A percentile compares a stretch with the other conserved stretches of the same genome.
Evolutionary conservation across 208 protist genomes (phyloP).

Genomic region (Eutreptiella sp.): DNA sequence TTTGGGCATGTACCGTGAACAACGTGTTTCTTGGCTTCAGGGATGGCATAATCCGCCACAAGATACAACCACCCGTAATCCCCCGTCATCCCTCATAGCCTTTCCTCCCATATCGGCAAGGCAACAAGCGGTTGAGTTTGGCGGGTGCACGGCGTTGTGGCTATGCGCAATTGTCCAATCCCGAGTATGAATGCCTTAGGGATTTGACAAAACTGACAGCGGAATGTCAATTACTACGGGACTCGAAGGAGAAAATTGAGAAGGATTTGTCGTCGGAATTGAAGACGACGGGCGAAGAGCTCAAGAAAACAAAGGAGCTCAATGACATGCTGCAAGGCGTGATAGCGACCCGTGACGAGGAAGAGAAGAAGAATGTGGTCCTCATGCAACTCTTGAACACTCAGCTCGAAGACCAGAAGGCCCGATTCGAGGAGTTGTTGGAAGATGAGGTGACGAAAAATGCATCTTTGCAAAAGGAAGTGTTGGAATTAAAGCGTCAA

Average conservation of each 20-base stretch:
- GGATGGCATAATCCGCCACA: no score
- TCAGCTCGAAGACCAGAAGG: conserved; percentile 64
- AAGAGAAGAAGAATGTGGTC: conserved; percentile 66
- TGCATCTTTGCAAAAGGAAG: not conserved
- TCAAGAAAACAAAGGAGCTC: conserved; percentile 59
- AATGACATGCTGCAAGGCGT: conserved; percentile 62
- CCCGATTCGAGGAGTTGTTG: conserved; percentile 51
- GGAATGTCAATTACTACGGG: conserved; percentile 43
- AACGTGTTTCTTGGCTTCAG: no score
- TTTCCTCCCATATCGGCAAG: no score
- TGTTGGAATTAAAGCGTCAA: not conserved
- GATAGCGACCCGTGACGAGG: conserved; percentile 56
- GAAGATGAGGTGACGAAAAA: conserved; percentile 38
- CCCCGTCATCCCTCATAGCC: no score
- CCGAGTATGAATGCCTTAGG: no score
- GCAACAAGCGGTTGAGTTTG: no score
- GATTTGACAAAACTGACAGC: conserved; percentile 38
- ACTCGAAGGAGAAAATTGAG: conserved; percentile 43
- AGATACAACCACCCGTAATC: no score
- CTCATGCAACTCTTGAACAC: conserved; percentile 71
- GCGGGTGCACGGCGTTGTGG: no score
- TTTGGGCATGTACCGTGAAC: no score
- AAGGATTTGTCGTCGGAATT: conserved; percentile 44
- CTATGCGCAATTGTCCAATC: no score
- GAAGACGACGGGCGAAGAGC: conserved; percentile 50